These are phyloP conservation scores for Pisolithus thermaeus DNA, from an alignment of 1,284 basidiomycete species.

Conservation along the genomic window DNA sequence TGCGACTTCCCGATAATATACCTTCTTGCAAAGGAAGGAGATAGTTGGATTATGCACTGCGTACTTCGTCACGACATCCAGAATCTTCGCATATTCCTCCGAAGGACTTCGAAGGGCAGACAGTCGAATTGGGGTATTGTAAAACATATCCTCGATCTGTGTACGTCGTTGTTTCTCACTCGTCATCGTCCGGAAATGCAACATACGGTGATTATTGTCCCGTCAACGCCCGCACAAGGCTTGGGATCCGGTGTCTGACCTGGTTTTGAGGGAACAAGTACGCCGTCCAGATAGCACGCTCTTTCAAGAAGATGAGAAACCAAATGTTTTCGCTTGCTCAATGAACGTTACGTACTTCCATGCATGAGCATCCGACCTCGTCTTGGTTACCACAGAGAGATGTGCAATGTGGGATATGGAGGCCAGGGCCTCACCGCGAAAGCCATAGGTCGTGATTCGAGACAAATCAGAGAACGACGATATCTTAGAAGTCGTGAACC, in stretches of 20 bases:
- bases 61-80: slow-evolving; percentile 94
- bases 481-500: slow-evolving; percentile 96
- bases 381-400: slow-evolving; percentile 87
- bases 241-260: slow-evolving; percentile 72
- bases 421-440: slow-evolving; percentile 95
- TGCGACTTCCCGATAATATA: slow-evolving; percentile 17
- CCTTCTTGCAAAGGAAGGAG: slow-evolving; percentile 91
- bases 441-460: slow-evolving; percentile 89
- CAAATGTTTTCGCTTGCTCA: background rate
- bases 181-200: background rate
- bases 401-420: slow-evolving; percentile 95
- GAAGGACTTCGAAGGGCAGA: slow-evolving; percentile 81
- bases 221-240: slow-evolving; percentile 91
- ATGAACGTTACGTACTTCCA: slow-evolving; percentile 68
- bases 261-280: slow-evolving; percentile 61
- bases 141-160: slow-evolving; percentile 94
- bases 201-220: slow-evolving; percentile 82
- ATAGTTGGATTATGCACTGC: slow-evolving; percentile 89
- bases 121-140: slow-evolving; percentile 87
- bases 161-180: slow-evolving; percentile 1
- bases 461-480: slow-evolving; percentile 83
- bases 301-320: slow-evolving; percentile 36
- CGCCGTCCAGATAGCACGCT: slow-evolving; percentile 75
- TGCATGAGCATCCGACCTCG: slow-evolving; percentile 71
- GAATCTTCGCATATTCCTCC: slow-evolving; percentile 89